A percentile compares a stretch with the other conserved stretches of the same genome.
These are phyloP conservation scores for Macrocystidia cucumis DNA, from an alignment of 1,284 basidiomycete species.

Conservation along the genomic window DNA sequence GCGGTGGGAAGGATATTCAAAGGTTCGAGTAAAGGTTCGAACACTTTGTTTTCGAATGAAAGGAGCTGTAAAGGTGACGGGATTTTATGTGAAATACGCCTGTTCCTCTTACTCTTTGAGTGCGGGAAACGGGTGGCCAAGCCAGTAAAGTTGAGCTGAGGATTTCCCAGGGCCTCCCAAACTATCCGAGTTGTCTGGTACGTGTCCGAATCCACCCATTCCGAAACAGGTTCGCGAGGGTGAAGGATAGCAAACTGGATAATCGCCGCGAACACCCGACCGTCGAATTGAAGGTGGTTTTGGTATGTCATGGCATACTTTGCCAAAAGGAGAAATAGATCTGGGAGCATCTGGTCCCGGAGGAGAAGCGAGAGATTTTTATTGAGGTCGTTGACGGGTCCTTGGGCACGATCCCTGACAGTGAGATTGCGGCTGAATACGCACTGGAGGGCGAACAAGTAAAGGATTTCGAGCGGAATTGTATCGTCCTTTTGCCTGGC, in stretches of 20 bases:
- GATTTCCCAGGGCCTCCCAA: conserved; percentile 18
- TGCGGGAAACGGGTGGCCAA: conserved; percentile 8
- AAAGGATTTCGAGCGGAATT: conserved; percentile 15
- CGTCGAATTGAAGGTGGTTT: conserved; percentile 37
- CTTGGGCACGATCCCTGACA: conserved; percentile 34
- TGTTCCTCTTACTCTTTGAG: conserved; percentile 10
- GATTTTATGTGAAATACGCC: conserved; percentile 2
- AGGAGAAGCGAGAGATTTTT: conserved; percentile 22
- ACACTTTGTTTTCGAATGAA: conserved; percentile 43
- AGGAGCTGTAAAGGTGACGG: conserved; percentile 25
- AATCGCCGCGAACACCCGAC: conserved; percentile 38
- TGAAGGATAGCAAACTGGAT: conserved; percentile 25
- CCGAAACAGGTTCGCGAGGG: conserved; percentile 11
- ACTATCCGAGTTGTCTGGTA: conserved; percentile 15
- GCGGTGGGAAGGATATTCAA: conserved; percentile 24
- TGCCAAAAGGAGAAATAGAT: conserved; percentile 23
- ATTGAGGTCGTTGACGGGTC: conserved; percentile 18
- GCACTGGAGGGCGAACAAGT: conserved; percentile 28
- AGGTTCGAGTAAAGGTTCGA: conserved; percentile 37
- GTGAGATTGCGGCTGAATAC: conserved; percentile 33
- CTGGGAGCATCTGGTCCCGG: conserved; percentile 28
- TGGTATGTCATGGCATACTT: too few species aligned
- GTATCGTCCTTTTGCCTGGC: not conserved
- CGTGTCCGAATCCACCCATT: conserved; percentile 24
- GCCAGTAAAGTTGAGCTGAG: conserved; percentile 14